Evolutionary conservation across 345 rosid genomes (phyloP), one percentile per base, ranked within the genome.

Genomic region (Camelina hispida): DNA sequence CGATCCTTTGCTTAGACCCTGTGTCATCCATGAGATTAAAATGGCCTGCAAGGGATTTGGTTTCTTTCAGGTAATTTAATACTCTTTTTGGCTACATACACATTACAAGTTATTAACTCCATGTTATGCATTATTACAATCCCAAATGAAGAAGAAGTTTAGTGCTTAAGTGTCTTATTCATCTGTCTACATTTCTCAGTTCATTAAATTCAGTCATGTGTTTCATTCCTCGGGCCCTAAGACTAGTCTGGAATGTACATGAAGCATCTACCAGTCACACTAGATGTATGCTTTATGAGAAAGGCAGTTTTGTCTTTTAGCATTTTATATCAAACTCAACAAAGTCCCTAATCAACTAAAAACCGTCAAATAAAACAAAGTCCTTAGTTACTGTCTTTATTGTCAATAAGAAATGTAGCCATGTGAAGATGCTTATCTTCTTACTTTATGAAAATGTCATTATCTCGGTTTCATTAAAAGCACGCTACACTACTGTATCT

Each of bases 1-100:
- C 4, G n/a, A 77, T 28, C 81, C 76, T 77, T 30, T 71, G 62
- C 47, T 56, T 71, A 32, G 81, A 65, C 40, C 48, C 0, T 3
- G 7, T 38, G 76, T 71, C 47, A 58, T 77, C 68, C 81, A 50
- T 71, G 68, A 71, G 56, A 71, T 77, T 47, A 40, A 66, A 64
- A 38, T 65, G 68, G 77, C 77, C 40, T 77, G 81, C 81, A 77
- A 77, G 62, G 68, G 12, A 11, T 77, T 71, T 71, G 81, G 81
- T 56, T 77, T 71, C 72, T 77, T 77, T 77, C 77, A 71, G 77
- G 77, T 77, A 71, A 63, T 18, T 68, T 65, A 64, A 62, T 18
- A 63, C 15, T 63, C 38, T 2, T 43, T 38, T 56, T 35, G 12
- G 17, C 42, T 48, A 23, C 62, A 43, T 65, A 56, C 14, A 25